phyloP scores from a whole-genome alignment of 176 grass and related monocot genomes.

The Triticum turgidum region DNA sequence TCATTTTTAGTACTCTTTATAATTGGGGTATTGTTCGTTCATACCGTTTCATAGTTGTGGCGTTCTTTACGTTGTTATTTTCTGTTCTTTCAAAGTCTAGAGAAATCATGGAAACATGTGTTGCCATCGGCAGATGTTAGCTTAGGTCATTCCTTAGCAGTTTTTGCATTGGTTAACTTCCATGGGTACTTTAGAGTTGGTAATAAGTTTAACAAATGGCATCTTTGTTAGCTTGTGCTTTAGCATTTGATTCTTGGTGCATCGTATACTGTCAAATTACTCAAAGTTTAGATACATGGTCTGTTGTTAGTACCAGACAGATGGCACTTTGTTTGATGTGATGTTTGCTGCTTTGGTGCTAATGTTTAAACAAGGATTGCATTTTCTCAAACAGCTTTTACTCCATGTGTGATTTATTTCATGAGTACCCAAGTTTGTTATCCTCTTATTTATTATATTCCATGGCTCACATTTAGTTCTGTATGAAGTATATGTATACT shows the following conservation, averaged over 20 bases:
- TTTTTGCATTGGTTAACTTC: background rate
- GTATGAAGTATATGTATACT: background rate
- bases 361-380: constrained; percentile 11
- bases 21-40: constrained; percentile 19
- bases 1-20: constrained; percentile 21
- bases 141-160: background rate
- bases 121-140: background rate
- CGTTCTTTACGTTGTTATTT: background rate
- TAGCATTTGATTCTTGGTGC: constrained; percentile 1
- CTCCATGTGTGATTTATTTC: background rate
- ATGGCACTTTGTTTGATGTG: background rate
- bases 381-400: constrained; percentile 10
- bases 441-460: background rate
- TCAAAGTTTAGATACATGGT: background rate
- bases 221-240: constrained; percentile 7
- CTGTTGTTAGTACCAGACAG: background rate
- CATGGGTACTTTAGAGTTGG: background rate
- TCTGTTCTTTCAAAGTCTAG: background rate
- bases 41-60: background rate
- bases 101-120: constrained; percentile 25
- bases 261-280: background rate
- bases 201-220: background rate
- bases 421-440: background rate
- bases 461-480: background rate
- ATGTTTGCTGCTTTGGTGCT: background rate